phyloP scores from a whole-genome alignment of 2,329 filamentous ascomycete genomes.

The Ceratocystis alfenasii region DNA sequence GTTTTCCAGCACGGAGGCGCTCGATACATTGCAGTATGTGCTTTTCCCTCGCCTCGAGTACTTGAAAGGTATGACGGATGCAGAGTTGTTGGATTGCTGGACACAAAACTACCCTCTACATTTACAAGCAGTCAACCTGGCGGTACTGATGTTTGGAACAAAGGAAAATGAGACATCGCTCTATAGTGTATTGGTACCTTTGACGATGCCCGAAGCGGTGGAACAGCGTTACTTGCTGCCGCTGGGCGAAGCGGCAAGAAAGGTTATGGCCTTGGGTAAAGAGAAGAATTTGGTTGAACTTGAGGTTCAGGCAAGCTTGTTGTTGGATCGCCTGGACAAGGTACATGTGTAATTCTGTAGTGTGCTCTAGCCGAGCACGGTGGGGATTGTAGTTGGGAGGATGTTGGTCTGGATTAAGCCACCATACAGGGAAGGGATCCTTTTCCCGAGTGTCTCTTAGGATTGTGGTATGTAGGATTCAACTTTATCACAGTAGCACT shows the following conservation, averaged over 20 bases:
- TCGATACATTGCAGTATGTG: slow-evolving; percentile 49
- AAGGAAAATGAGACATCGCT: slow-evolving; percentile 31
- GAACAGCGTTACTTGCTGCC: slow-evolving; percentile 48
- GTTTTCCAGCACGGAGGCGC: slow-evolving; percentile 43
- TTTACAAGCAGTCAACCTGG: slow-evolving; percentile 50
- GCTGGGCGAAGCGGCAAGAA: slow-evolving; percentile 35
- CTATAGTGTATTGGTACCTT: slow-evolving; percentile 36
- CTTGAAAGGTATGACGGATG: slow-evolving; percentile 32
- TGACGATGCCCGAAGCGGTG: slow-evolving; percentile 45
- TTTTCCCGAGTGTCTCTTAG: not conserved
- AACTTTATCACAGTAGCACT: not conserved
- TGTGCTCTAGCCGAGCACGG: no score
- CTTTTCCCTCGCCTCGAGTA: slow-evolving; percentile 47
- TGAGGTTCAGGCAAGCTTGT: slow-evolving; percentile 33
- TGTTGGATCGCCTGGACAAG: slow-evolving; percentile 34
- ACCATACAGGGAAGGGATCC: not conserved
- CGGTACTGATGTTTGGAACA: slow-evolving; percentile 32
- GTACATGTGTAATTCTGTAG: slow-evolving; percentile 26
- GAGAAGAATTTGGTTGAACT: slow-evolving; percentile 29
- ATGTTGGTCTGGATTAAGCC: not conserved
- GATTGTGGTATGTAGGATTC: not conserved
- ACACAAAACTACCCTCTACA: slow-evolving; percentile 42
- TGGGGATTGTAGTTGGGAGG: not conserved
- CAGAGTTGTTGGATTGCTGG: slow-evolving; percentile 41
- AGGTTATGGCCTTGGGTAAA: slow-evolving; percentile 28